These are phyloP conservation scores for Phaeosphaeriaceae sp. DNA, from an alignment of 2,329 filamentous ascomycete species.

Conservation along the genomic window DNA sequence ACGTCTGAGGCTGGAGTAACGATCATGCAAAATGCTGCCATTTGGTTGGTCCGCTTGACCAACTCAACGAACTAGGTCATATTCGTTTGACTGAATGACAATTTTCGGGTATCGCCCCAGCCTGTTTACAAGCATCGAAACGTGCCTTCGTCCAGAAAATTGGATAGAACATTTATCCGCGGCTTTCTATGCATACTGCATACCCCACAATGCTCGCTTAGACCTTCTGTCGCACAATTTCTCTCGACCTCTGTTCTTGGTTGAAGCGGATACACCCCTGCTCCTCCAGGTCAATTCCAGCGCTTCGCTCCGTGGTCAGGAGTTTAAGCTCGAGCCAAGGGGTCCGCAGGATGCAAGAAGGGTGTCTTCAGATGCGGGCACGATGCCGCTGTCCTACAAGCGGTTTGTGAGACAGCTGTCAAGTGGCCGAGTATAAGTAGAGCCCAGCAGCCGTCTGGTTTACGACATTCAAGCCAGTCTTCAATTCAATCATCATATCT, in stretches of 20 bases:
- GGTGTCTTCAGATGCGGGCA: conserved; percentile 10
- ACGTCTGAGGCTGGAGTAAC: conserved; percentile 7
- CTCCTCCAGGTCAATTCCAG: conserved; percentile 1
- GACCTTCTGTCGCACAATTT: conserved; percentile 4
- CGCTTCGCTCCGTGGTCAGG: conserved; percentile 6
- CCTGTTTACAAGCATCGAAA: background rate
- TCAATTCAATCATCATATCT: conserved; percentile 17
- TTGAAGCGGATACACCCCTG: conserved; percentile 3
- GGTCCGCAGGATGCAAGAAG: conserved; percentile 12
- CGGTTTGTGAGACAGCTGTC: conserved; percentile 1
- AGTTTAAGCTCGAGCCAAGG: conserved; percentile 8
- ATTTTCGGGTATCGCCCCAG: background rate
- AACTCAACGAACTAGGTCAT: conserved; percentile 4
- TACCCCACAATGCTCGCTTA: conserved; percentile 1
- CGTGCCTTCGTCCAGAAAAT: background rate
- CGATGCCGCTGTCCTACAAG: background rate
- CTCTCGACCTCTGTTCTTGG: background rate
- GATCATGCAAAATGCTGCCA: conserved; percentile 7
- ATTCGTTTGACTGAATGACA: background rate
- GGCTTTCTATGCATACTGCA: background rate
- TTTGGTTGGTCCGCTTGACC: background rate
- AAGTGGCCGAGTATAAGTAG: background rate
- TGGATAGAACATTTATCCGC: background rate
- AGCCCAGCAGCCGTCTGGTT: conserved; percentile 2
- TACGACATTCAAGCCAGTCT: conserved; percentile 19